phyloP scores from a whole-genome alignment of 2,329 filamentous ascomycete species.

The Teratosphaeria pseudoeucalypti region DNA sequence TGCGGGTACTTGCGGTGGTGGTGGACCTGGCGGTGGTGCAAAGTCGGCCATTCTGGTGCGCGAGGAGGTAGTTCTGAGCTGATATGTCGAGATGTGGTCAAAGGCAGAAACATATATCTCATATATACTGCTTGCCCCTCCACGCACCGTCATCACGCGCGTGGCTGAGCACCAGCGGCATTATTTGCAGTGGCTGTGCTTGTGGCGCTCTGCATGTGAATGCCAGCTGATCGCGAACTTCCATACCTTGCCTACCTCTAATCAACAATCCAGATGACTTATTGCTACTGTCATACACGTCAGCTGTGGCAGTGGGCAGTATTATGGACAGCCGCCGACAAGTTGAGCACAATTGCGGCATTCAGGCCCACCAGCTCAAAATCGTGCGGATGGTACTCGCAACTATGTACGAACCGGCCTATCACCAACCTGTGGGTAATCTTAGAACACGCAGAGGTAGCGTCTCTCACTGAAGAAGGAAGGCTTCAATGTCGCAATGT shows the following conservation, averaged over 20 bases:
- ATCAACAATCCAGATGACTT: not conserved
- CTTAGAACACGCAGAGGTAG: too few species aligned
- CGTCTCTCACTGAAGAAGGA: too few species aligned
- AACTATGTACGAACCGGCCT: too few species aligned
- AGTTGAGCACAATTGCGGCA: too few species aligned
- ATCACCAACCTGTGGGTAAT: too few species aligned
- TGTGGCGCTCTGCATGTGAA: not conserved
- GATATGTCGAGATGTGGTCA: not conserved
- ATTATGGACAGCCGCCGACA: not conserved
- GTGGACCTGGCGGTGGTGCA: conserved; percentile 23
- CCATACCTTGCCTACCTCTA: not conserved
- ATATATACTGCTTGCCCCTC: not conserved
- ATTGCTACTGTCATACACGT: too few species aligned
- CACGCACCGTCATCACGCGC: not conserved
- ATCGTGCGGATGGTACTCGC: too few species aligned
- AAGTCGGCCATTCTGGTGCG: conserved; percentile 20
- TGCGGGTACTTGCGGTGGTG: conserved; percentile 46
- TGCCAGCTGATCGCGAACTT: not conserved
- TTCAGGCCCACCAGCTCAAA: too few species aligned
- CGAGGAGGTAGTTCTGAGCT: not conserved
- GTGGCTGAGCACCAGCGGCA: not conserved
- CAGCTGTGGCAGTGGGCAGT: not conserved
- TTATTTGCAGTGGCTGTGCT: not conserved
- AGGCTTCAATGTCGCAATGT: too few species aligned
- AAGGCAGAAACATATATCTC: not conserved